These are phyloP conservation scores for Candida montana DNA, from an alignment of 805 yeast genomes.

Conservation along the genomic window DNA sequence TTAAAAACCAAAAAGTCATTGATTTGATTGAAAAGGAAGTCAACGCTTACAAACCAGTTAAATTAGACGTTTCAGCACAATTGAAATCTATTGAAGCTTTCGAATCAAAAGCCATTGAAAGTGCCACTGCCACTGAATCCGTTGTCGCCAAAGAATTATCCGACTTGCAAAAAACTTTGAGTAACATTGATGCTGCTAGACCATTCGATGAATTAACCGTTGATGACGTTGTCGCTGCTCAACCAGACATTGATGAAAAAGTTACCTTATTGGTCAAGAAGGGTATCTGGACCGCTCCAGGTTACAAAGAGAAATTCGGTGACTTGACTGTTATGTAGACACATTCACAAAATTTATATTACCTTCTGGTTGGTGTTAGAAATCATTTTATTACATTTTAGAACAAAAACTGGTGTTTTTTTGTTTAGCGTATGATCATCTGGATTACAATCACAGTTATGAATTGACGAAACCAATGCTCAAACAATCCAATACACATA, in stretches of 20 bases:
- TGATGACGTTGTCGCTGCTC: conserved; percentile 89
- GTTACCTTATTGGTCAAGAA: conserved; percentile 90
- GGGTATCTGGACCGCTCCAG: conserved; percentile 98
- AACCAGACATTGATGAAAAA: conserved; percentile 97
- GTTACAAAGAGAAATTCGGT: conserved; percentile 98
- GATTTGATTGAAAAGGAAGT: conserved; percentile 77
- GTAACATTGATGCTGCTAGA: conserved; percentile 94
- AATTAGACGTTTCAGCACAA: conserved; percentile 84
- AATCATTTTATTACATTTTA: not conserved
- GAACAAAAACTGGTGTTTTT: conserved; percentile 2
- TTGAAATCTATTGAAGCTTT: conserved; percentile 87
- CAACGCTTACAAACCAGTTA: conserved; percentile 71
- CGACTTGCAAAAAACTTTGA: conserved; percentile 81
- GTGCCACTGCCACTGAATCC: conserved; percentile 89
- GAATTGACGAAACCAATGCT: conserved; percentile 6
- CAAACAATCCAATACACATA: conserved; percentile 12
- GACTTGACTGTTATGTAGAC: conserved; percentile 81
- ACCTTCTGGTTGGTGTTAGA: not conserved
- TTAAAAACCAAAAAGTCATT: conserved; percentile 78
- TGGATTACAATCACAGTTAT: conserved; percentile 1
- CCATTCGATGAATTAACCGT: conserved; percentile 96
- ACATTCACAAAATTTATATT: not conserved
- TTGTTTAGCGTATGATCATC: conserved; percentile 3
- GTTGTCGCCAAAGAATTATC: conserved; percentile 82
- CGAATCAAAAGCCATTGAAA: conserved; percentile 92